Conservation (phyloP, 192 early-diverging fungal genomes). For the Coemansia sp. region DNA sequence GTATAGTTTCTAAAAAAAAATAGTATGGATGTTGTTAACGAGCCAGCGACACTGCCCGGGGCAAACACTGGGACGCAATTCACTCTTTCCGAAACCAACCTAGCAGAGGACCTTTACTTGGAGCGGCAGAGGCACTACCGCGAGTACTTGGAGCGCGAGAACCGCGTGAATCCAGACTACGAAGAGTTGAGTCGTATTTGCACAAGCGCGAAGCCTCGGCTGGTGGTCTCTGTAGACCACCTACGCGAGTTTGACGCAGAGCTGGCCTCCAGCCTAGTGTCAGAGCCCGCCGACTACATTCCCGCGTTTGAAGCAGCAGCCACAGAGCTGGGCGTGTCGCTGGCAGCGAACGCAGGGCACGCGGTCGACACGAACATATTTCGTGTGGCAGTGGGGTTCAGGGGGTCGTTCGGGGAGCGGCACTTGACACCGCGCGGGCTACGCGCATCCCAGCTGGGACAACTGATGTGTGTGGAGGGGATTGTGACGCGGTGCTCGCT, state of each 20-base stretch:
- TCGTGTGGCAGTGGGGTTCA: conserved; percentile 72
- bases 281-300: conserved; percentile 76
- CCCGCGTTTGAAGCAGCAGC: conserved; percentile 72
- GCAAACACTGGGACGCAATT: conserved; percentile 20
- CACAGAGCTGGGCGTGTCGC: conserved; percentile 13
- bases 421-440: conserved; percentile 86
- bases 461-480: conserved; percentile 90
- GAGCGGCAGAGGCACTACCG: conserved; percentile 48
- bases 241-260: conserved; percentile 73
- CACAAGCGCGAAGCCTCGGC: conserved; percentile 46
- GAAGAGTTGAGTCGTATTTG: conserved; percentile 26
- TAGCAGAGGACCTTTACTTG: conserved; percentile 44
- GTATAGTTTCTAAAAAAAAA: not conserved
- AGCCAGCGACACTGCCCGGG: conserved; percentile 15
- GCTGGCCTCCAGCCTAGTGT: conserved; percentile 70
- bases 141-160: conserved; percentile 55
- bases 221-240: conserved; percentile 89
- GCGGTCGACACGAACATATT: conserved; percentile 17
- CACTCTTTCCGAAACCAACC: conserved; percentile 34
- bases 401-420: conserved; percentile 89
- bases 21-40: conserved; percentile 21
- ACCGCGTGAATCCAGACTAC: conserved; percentile 45
- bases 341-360: conserved; percentile 6
- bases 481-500: conserved; percentile 98
- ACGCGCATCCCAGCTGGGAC: conserved; percentile 75